Evolutionary conservation across 805 yeast species (phyloP).

Genomic region (Debaryomyces maramus): DNA sequence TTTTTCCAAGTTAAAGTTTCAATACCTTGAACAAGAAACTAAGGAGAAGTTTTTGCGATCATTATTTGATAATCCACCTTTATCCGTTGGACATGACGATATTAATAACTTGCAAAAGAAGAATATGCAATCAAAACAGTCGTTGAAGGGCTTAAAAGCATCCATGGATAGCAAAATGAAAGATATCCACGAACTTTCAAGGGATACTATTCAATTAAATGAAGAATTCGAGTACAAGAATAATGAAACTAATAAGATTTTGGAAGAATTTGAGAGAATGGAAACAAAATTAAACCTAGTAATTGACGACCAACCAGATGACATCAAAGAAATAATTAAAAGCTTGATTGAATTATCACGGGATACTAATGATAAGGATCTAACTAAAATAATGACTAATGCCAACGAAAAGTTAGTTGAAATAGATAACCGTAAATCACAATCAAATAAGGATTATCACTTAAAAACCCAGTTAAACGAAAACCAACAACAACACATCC

Average conservation of each 20-base stretch:
- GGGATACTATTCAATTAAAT: constrained; percentile 26
- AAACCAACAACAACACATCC: constrained; percentile 9
- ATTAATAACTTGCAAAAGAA: constrained; percentile 21
- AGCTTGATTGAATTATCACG: constrained; percentile 2
- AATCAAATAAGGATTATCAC: constrained; percentile 7
- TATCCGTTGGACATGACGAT: constrained; percentile 18
- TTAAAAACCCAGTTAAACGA: constrained; percentile 4
- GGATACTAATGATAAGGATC: constrained; percentile 1
- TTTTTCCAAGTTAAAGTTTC: constrained; percentile 57
- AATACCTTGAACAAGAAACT: constrained; percentile 70
- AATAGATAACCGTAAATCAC: not conserved
- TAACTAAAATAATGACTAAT: not conserved
- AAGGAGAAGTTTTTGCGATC: constrained; percentile 63
- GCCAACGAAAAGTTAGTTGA: not conserved
- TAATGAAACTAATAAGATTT: constrained; percentile 25
- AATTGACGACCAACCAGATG: constrained; percentile 10
- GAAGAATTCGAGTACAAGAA: constrained; percentile 22
- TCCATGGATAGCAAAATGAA: constrained; percentile 27
- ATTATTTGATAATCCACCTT: constrained; percentile 31
- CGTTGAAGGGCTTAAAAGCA: constrained; percentile 24
- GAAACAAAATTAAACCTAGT: constrained; percentile 18
- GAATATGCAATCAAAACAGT: constrained; percentile 19
- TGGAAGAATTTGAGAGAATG: constrained; percentile 22
- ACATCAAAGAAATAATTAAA: constrained; percentile 9
- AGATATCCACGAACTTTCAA: constrained; percentile 27